phyloP scores from a whole-genome alignment of 23 red algal genomes.

The Gracilaria gracilis region DNA sequence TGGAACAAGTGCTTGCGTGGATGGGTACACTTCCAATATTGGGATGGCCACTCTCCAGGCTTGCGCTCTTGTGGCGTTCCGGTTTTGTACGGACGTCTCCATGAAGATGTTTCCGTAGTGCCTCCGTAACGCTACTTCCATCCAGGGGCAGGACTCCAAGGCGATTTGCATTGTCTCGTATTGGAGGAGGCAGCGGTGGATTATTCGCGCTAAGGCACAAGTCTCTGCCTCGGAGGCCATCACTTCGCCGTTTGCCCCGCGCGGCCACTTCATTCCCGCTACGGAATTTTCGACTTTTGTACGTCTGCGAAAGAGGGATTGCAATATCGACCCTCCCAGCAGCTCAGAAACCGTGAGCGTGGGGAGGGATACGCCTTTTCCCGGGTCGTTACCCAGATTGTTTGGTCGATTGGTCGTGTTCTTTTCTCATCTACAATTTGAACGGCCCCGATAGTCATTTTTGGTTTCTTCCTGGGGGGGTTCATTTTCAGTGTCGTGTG shows the following conservation, averaged over 20 bases:
- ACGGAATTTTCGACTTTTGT: neutral
- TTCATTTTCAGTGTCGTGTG: neutral
- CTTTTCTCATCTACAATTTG: neutral
- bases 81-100: neutral
- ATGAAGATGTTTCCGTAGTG: neutral
- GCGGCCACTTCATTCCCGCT: neutral
- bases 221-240: neutral
- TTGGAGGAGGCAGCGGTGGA: neutral
- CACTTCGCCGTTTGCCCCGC: neutral
- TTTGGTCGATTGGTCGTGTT: neutral
- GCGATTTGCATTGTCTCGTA: neutral
- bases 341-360: neutral
- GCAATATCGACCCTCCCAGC: neutral
- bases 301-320: neutral
- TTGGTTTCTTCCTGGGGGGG: neutral
- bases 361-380: conserved; percentile 2
- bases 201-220: neutral
- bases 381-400: neutral
- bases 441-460: neutral
- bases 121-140: neutral
- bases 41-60: neutral
- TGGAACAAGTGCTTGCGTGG: neutral
- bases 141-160: neutral
- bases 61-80: neutral
- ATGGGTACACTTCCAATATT: neutral